Base-by-base conservation (phyloP, 2,329 filamentous ascomycete species). In the Fusarium tanahbumbuense region DNA sequence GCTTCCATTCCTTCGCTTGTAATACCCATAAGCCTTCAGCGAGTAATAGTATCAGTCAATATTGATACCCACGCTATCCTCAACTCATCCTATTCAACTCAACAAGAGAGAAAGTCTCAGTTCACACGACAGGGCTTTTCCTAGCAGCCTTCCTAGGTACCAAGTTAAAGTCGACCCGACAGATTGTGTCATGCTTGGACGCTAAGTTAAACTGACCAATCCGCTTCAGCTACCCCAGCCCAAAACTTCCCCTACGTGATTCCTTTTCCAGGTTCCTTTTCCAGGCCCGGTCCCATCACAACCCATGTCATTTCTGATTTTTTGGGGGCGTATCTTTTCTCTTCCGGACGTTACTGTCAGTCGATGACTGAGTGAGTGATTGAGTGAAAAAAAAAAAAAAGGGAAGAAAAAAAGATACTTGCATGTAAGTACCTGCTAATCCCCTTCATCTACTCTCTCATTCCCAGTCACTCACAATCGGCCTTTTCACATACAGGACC, bases 121-220 rank as follows among this genome's bases (percentile, higher is more conserved):
- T 63, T 34, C 23, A 49, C n/a, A 49, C 27, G 37, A 27, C 54
- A 57, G 59, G 56, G 59, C 59, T 61, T 45, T 54, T 63, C 66
- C 63, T 42, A 42, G 49, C 34, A 53, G 49, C n/a, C 18, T 52
- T 52, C 16, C 32, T 41, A 53, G 34, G 49, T 53, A 53, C 49
- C 23, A 53, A 27, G 49, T 47, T 30, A 48, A 73, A 74, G 66
- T 56, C 68, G 72, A 76, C 74, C 76, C 75, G 74, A 77, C 76
- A 77, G 73, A 77, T 77, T 77, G 76, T 77, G 76, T 77, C 76
- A 77, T 77, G 72, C 73, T 76, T 66, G 48, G 54, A 60, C 75
- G 71, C 76, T 75, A 75, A 68, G 55, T 42, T 45, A 50, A 48
- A 47, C 68, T 49, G 64, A 32, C 75, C 76, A 77, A 77, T 76